Conservation (phyloP, 139 green algal species). For the Chlamydomonas schloesseri region DNA sequence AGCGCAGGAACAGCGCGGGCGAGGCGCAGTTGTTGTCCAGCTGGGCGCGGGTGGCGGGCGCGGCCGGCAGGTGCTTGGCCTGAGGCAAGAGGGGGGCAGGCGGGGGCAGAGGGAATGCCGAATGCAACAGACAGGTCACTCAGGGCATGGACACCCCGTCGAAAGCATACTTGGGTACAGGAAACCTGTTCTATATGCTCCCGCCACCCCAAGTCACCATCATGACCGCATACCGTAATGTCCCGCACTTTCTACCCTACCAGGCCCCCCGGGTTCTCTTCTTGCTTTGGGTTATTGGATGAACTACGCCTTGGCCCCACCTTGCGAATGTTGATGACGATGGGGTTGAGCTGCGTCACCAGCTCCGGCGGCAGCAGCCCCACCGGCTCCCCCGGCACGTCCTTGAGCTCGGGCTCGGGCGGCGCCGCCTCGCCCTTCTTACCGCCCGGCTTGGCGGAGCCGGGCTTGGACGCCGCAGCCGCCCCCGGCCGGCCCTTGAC, state of each 20-base stretch:
- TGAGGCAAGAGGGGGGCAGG: no score
- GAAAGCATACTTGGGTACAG: no score
- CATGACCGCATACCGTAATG: no score
- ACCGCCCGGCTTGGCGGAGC: neutral
- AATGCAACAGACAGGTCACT: no score
- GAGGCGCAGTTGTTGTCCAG: slow-evolving; percentile 53
- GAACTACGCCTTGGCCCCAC: no score
- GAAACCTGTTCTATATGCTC: no score
- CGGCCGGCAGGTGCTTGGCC: slow-evolving; percentile 57
- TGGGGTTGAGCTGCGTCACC: slow-evolving; percentile 52
- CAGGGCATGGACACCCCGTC: no score
- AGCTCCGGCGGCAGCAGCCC: slow-evolving; percentile 53
- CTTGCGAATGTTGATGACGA: slow-evolving; percentile 46
- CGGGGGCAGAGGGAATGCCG: no score
- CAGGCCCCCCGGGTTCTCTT: no score
- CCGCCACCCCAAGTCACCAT: no score
- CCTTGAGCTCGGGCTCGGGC: slow-evolving; percentile 36
- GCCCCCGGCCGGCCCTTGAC: neutral
- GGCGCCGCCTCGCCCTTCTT: slow-evolving; percentile 28
- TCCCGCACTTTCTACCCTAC: no score
- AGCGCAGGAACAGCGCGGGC: slow-evolving; percentile 38
- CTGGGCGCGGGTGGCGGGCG: slow-evolving; percentile 49
- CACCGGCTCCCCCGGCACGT: slow-evolving; percentile 11
- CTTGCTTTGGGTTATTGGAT: neutral
- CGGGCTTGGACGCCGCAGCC: neutral